Conservation (phyloP, 1,284 basidiomycete genomes). For the Golubevia pallescens region DNA sequence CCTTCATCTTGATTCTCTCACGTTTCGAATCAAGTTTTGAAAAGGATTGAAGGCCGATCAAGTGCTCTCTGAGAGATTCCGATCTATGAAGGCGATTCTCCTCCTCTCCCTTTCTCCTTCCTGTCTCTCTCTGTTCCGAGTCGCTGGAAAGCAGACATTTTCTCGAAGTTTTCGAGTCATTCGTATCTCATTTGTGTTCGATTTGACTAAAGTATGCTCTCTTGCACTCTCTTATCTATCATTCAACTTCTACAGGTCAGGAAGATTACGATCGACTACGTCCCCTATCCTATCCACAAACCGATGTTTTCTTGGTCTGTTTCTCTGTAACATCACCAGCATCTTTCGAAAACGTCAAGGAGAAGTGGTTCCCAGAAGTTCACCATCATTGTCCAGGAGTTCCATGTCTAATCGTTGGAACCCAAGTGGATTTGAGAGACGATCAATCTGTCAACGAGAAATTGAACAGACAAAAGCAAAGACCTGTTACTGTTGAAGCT, state of each 20-base stretch:
- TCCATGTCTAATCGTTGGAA: constrained; percentile 97
- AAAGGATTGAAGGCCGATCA: too few relatives aligned
- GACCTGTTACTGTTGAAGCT: constrained; percentile 83
- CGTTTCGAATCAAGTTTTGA: too few relatives aligned
- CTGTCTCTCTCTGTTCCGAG: too few relatives aligned
- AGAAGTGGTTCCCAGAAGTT: constrained; percentile 99
- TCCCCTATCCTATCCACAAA: constrained; percentile 98
- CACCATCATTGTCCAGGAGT: constrained; percentile 99
- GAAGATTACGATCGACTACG: constrained; percentile 99
- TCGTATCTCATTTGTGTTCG: constrained; percentile 12
- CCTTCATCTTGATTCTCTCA: too few relatives aligned
- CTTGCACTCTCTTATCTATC: not conserved
- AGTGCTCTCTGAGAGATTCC: too few relatives aligned
- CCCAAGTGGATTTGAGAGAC: constrained; percentile 95
- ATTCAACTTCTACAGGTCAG: constrained; percentile 73
- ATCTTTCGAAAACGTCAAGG: constrained; percentile 99
- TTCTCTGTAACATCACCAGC: constrained; percentile 98
- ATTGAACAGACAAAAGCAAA: constrained; percentile 91
- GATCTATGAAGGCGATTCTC: too few relatives aligned
- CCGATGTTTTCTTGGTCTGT: constrained; percentile 98
- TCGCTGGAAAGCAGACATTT: not conserved
- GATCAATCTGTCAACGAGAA: constrained; percentile 93
- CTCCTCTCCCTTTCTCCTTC: too few relatives aligned
- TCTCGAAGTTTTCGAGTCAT: not conserved
- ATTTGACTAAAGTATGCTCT: constrained; percentile 15